phyloP scores from a whole-genome alignment of 106 monocot species.

The Dendrobium huoshanense region DNA sequence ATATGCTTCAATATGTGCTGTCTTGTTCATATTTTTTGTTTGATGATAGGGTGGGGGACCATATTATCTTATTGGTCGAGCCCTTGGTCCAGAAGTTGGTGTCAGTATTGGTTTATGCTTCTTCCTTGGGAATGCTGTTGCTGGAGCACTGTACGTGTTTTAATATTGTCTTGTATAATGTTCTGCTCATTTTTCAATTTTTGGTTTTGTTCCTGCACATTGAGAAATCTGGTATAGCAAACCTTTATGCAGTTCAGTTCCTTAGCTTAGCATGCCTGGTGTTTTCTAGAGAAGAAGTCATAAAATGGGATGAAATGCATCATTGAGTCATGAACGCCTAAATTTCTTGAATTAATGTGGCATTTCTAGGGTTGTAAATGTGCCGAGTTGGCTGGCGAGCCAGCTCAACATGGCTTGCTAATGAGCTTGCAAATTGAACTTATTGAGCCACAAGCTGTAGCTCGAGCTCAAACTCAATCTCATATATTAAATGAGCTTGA shows the following conservation, averaged over 20 bases:
- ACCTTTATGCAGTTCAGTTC: neutral
- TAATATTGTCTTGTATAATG: neutral
- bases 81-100: slow-evolving; percentile 99
- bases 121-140: slow-evolving; percentile 98
- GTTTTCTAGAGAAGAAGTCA: neutral
- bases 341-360: neutral
- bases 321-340: neutral
- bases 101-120: slow-evolving; percentile 98
- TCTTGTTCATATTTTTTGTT: neutral
- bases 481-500: too few species aligned
- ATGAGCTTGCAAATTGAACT: too few species aligned
- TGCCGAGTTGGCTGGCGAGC: too few species aligned
- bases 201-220: neutral
- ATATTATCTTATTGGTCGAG: slow-evolving; percentile 97
- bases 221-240: neutral
- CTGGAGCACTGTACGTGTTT: slow-evolving; percentile 86
- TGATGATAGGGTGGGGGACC: slow-evolving; percentile 82
- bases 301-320: neutral
- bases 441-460: too few species aligned
- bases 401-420: too few species aligned
- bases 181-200: neutral
- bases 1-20: neutral
- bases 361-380: neutral
- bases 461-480: too few species aligned
- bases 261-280: neutral